A percentile compares a stretch with the other conserved stretches of the same genome.
Conservation (phyloP, 2,329 filamentous ascomycete species). For the Ophiostoma novo-ulmi region DNA sequence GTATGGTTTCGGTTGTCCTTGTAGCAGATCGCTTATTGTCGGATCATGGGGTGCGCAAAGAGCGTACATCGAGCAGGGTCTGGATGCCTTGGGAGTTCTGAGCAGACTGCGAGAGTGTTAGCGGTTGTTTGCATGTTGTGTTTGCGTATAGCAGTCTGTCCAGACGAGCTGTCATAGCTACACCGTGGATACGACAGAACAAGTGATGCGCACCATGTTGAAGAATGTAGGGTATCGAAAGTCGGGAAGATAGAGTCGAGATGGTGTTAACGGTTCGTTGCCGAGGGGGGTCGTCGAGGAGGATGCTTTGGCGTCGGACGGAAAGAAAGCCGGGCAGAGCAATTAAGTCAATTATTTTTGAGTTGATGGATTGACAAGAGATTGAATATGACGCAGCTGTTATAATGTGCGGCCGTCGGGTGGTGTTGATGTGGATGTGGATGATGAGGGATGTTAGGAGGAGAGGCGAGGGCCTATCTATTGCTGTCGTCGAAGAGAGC, state of each 20-base stretch:
- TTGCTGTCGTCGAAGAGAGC: slow-evolving; percentile 2
- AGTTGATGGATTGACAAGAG: background rate
- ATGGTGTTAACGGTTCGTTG: background rate
- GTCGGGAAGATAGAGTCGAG: background rate
- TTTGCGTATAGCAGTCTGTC: background rate
- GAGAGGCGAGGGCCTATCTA: slow-evolving; percentile 15
- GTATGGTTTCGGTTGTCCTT: background rate
- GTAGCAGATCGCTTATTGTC: background rate
- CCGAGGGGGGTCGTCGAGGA: background rate
- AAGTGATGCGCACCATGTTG: slow-evolving; percentile 4
- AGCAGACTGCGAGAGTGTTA: slow-evolving; percentile 61
- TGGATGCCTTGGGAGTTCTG: slow-evolving; percentile 98
- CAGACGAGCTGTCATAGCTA: background rate
- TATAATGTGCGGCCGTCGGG: background rate
- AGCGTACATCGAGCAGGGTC: slow-evolving; percentile 90
- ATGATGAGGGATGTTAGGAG: background rate
- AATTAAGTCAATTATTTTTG: background rate
- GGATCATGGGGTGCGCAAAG: slow-evolving; percentile 5
- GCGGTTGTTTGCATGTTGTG: background rate
- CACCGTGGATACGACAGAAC: background rate
- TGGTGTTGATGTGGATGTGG: background rate
- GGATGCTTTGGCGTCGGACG: background rate
- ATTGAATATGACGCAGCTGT: background rate
- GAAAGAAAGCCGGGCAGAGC: background rate
- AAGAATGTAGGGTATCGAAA: background rate